A percentile compares a stretch with the other conserved stretches of the same genome.
Conservation (phyloP, 2,329 filamentous ascomycete species). For the Trichoderma polysporum region DNA sequence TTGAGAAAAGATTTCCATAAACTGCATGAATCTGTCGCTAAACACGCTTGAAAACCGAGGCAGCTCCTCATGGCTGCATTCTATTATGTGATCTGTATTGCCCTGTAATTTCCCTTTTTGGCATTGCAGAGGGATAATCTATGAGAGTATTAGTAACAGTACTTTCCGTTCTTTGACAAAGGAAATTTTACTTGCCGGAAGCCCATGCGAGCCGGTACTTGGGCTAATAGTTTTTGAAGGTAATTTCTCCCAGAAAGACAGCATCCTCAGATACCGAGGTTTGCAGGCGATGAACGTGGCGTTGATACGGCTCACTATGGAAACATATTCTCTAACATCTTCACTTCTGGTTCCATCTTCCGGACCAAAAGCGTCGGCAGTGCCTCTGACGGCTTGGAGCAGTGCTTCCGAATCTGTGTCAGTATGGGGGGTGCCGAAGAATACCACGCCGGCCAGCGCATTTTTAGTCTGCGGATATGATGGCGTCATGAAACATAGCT, state of each 20-base stretch:
- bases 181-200: background rate
- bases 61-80: constrained; percentile 26
- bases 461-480: constrained; percentile 20
- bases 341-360: constrained; percentile 11
- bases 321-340: constrained; percentile 27
- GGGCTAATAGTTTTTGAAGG: background rate
- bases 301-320: constrained; percentile 26
- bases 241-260: constrained; percentile 24
- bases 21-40: constrained; percentile 22
- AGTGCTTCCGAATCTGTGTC: constrained; percentile 25
- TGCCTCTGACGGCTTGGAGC: constrained; percentile 24
- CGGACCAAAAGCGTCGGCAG: constrained; percentile 11
- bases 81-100: constrained; percentile 19
- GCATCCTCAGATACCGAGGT: constrained; percentile 7
- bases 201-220: background rate
- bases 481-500: constrained; percentile 9
- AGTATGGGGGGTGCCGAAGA: constrained; percentile 29
- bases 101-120: background rate
- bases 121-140: constrained; percentile 6
- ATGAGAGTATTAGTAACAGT: background rate
- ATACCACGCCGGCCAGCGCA: constrained; percentile 24
- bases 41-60: constrained; percentile 23
- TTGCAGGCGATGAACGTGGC: constrained; percentile 12
- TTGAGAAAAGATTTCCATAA: constrained; percentile 19
- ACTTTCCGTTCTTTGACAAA: background rate